A percentile compares a stretch with the other conserved stretches of the same genome.
These are phyloP conservation scores for Geoglossum cookeanum DNA, from an alignment of 2,329 filamentous ascomycete species.

Conservation along the genomic window DNA sequence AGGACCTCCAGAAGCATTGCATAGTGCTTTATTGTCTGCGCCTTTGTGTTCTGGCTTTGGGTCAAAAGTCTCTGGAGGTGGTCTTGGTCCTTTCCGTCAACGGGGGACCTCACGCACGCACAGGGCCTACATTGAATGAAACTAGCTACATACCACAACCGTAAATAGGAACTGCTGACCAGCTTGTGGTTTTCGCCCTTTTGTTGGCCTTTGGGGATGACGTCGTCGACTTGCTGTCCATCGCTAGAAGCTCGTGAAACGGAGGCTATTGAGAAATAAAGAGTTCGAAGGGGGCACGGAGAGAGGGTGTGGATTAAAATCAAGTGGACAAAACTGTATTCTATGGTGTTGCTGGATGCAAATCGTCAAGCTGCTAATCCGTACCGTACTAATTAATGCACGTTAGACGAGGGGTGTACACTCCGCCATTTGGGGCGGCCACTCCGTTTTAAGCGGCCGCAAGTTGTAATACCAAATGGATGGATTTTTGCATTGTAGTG, in stretches of 20 bases:
- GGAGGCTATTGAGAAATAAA: not conserved
- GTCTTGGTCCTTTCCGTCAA: not conserved
- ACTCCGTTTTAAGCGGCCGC: too few relatives aligned
- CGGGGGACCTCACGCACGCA: not conserved
- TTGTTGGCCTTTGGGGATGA: not conserved
- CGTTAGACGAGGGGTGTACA: not conserved
- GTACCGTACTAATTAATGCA: not conserved
- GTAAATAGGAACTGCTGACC: conserved; percentile 1
- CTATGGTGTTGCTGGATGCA: not conserved
- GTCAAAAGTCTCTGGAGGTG: not conserved
- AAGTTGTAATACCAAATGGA: too few relatives aligned
- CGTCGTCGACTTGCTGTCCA: not conserved
- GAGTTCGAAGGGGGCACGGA: not conserved
- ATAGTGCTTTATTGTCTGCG: not conserved
- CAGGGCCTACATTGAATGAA: not conserved
- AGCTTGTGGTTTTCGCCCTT: not conserved
- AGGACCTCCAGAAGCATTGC: not conserved
- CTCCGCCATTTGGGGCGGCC: too few relatives aligned
- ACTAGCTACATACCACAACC: not conserved
- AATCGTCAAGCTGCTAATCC: not conserved
- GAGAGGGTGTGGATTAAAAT: not conserved
- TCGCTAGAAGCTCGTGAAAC: not conserved
- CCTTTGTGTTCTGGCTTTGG: conserved; percentile 1
- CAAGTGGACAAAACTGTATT: not conserved
- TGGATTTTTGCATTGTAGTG: too few relatives aligned